These are phyloP conservation scores for Aspergillus awamori DNA, from an alignment of 2,329 filamentous ascomycete genomes.

Conservation along the genomic window DNA sequence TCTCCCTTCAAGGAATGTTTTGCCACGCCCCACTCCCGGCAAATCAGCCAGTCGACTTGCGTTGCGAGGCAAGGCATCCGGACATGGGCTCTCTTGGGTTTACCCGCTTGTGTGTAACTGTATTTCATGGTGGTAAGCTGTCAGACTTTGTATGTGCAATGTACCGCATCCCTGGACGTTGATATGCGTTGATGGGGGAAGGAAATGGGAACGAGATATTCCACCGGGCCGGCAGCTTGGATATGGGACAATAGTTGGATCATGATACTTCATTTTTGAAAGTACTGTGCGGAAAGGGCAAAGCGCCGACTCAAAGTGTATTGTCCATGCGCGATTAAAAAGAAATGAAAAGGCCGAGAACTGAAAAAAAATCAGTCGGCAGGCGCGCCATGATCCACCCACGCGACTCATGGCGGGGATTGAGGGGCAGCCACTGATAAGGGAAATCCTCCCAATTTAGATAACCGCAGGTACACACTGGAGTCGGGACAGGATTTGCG, in stretches of 20 bases:
- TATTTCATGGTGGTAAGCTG: neutral
- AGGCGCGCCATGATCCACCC: slow-evolving; percentile 27
- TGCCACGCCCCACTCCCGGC: slow-evolving; percentile 35
- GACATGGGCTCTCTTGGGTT: neutral
- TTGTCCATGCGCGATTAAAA: slow-evolving; percentile 11
- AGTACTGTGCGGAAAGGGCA: neutral
- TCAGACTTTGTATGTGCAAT: neutral
- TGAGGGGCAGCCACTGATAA: slow-evolving; percentile 28
- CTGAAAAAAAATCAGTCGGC: slow-evolving; percentile 18
- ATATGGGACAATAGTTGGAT: neutral
- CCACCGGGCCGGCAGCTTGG: neutral
- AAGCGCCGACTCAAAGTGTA: neutral
- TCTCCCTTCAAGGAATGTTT: slow-evolving; percentile 34
- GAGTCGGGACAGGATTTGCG: neutral
- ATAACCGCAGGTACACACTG: slow-evolving; percentile 22
- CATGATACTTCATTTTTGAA: neutral
- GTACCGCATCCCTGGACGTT: neutral
- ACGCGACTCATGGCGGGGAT: slow-evolving; percentile 29
- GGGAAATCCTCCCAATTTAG: slow-evolving; percentile 14
- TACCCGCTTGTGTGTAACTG: neutral
- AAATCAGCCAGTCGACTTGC: neutral
- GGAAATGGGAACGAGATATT: neutral
- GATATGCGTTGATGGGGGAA: neutral
- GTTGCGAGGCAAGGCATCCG: neutral
- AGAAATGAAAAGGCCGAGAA: slow-evolving; percentile 4